Evolutionary conservation across 2,329 filamentous ascomycete genomes (phyloP).

Genomic region (Claviceps sp.): DNA sequence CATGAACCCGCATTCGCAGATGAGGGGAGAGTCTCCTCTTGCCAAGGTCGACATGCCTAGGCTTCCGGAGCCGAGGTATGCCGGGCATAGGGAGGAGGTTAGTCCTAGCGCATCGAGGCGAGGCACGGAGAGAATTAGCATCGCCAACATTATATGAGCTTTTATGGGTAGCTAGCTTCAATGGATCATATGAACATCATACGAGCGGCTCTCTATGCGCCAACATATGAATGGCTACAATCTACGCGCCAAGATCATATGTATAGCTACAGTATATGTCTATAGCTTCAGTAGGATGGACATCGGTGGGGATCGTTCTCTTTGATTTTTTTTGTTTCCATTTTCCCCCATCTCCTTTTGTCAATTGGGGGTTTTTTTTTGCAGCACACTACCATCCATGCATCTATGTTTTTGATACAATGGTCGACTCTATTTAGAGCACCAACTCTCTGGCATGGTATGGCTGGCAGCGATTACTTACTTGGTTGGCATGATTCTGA

Average conservation of each 20-base stretch:
- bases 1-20: conserved; percentile 11
- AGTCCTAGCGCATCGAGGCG: conserved; percentile 16
- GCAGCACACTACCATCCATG: neutral
- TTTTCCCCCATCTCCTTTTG: neutral
- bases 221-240: too few species aligned
- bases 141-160: conserved; percentile 26
- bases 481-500: conserved; percentile 4
- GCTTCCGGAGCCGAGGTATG: conserved; percentile 17
- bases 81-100: conserved; percentile 14
- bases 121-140: conserved; percentile 20
- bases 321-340: neutral
- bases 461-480: conserved; percentile 3
- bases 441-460: neutral
- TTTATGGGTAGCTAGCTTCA: too few species aligned
- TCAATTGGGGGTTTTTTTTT: neutral
- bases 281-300: too few species aligned
- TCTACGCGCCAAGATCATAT: too few species aligned
- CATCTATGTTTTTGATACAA: too few species aligned
- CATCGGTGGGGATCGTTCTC: too few species aligned
- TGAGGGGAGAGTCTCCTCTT: conserved; percentile 21
- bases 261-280: too few species aligned
- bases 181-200: too few species aligned
- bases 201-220: too few species aligned
- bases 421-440: too few species aligned
- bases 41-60: conserved; percentile 16